phyloP scores from a whole-genome alignment of 768 basidiomycete genomes.

The Phlegmacium glaucopus region DNA sequence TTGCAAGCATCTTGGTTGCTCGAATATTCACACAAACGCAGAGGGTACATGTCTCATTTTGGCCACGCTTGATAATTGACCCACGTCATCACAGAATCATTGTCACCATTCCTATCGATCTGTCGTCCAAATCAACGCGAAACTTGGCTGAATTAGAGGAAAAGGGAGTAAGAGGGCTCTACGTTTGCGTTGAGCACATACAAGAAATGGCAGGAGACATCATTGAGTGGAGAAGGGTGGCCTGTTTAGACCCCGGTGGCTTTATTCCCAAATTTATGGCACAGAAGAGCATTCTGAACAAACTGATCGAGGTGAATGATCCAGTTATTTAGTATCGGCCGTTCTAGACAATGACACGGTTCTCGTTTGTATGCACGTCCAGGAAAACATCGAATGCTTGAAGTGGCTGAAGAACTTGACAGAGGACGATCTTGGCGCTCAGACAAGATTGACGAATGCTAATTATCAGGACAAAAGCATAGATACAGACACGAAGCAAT shows the following conservation, averaged over 20 bases:
- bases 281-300: slow-evolving; percentile 42
- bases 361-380: neutral
- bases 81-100: slow-evolving; percentile 20
- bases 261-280: slow-evolving; percentile 48
- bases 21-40: slow-evolving; percentile 33
- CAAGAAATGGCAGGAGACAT: slow-evolving; percentile 45
- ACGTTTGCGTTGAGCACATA: slow-evolving; percentile 52
- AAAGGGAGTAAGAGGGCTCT: slow-evolving; percentile 51
- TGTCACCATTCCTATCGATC: slow-evolving; percentile 55
- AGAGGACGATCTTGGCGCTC: neutral
- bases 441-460: neutral
- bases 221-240: slow-evolving; percentile 63
- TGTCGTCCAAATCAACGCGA: slow-evolving; percentile 36
- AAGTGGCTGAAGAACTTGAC: slow-evolving; percentile 9
- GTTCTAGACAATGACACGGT: neutral
- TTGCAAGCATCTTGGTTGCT: slow-evolving; percentile 44
- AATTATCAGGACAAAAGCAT: slow-evolving; percentile 5
- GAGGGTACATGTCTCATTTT: slow-evolving; percentile 37
- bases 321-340: neutral
- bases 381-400: slow-evolving; percentile 12
- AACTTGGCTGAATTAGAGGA: slow-evolving; percentile 52
- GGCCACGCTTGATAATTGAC: neutral
- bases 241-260: slow-evolving; percentile 54
- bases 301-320: slow-evolving; percentile 46
- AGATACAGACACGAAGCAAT: slow-evolving; percentile 11